Evolutionary conservation across 2,329 filamentous ascomycete genomes (phyloP).

Genomic region (Pseudovirgaria hyperparasitica): DNA sequence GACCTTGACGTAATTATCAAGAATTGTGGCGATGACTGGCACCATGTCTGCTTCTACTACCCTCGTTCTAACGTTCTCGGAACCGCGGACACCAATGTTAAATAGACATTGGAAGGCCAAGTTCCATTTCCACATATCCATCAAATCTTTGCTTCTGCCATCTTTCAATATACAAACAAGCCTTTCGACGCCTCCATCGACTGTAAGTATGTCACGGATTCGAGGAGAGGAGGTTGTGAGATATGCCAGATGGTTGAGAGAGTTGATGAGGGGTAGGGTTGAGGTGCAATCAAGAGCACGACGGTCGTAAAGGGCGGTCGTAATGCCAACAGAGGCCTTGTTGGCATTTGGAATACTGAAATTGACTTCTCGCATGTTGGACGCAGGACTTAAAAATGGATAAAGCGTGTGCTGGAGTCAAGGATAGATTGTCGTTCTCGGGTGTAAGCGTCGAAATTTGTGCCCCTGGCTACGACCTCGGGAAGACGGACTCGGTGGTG

Average conservation of each 20-base stretch:
- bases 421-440: no score
- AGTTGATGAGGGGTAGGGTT: constrained; percentile 94
- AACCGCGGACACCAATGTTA: constrained; percentile 94
- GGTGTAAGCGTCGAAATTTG: no score
- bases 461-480: no score
- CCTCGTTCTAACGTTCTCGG: constrained; percentile 82
- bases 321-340: constrained; percentile 98
- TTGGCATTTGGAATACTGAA: constrained; percentile 99
- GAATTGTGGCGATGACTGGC: constrained; percentile 92
- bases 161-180: constrained; percentile 97
- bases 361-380: constrained; percentile 95
- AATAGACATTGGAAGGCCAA: constrained; percentile 97
- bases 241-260: constrained; percentile 95
- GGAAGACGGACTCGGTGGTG: constrained; percentile 4
- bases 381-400: no score
- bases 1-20: constrained; percentile 96
- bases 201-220: constrained; percentile 92
- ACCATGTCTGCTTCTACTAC: constrained; percentile 99
- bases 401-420: constrained; percentile 4
- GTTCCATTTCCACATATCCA: constrained; percentile 99
- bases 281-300: constrained; percentile 97
- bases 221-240: constrained; percentile 95
- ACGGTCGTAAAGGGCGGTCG: constrained; percentile 93
- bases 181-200: constrained; percentile 95
- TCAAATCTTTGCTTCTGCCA: constrained; percentile 92